A percentile compares a stretch with the other conserved stretches of the same genome.
Evolutionary conservation across 495 filamentous ascomycete species (phyloP).

Genomic region (Xylaria cubensis): DNA sequence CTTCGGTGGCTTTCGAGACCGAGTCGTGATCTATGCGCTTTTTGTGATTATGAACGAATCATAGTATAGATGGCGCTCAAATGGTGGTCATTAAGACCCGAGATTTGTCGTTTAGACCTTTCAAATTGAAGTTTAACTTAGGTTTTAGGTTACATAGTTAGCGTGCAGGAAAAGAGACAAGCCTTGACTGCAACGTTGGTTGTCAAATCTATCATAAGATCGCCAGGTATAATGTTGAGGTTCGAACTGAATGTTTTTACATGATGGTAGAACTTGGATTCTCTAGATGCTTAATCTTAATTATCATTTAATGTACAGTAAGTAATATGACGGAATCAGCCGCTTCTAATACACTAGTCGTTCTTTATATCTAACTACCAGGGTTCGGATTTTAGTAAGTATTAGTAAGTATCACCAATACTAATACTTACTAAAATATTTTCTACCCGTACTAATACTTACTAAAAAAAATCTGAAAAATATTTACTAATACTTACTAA

Average conservation of each 20-base stretch:
- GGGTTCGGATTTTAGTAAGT: too few species aligned
- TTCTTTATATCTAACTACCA: background rate
- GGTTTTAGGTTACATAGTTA: slow-evolving; percentile 5
- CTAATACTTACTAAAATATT: too few species aligned
- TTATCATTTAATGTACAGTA: background rate
- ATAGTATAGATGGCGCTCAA: background rate
- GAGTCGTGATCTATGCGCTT: background rate
- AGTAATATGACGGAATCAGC: background rate
- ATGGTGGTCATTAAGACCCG: background rate
- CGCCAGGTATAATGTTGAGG: too few species aligned
- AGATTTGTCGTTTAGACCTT: background rate
- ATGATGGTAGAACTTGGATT: background rate
- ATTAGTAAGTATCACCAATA: too few species aligned
- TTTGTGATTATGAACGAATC: background rate
- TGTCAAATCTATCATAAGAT: background rate
- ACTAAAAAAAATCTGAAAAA: too few species aligned
- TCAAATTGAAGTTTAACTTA: background rate
- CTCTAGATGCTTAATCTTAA: background rate
- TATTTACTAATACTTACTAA: too few species aligned
- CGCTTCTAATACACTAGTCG: background rate
- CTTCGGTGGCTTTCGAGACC: background rate
- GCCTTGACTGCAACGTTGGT: background rate
- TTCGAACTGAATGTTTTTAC: background rate
- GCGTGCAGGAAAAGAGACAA: background rate
- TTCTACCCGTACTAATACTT: too few species aligned